Conservation (phyloP, 306 rosid species). For the Malus fusca region DNA sequence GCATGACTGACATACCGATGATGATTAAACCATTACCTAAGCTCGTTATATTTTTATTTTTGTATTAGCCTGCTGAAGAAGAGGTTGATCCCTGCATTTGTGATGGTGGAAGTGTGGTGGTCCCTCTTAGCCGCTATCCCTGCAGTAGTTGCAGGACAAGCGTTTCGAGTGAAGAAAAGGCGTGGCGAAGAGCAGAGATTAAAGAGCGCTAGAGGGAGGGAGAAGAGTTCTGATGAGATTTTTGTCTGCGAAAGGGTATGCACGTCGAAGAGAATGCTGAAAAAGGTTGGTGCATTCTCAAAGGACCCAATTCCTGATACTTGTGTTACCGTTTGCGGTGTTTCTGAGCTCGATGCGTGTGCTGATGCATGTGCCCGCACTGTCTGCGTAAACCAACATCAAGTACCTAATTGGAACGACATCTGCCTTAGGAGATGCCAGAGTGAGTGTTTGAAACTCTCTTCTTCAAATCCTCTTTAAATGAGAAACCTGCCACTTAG, state of each 20-base stretch:
- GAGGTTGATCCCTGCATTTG: constrained; percentile 15
- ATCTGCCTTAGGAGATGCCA: constrained; percentile 86
- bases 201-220: constrained; percentile 75
- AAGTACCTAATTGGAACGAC: constrained; percentile 90
- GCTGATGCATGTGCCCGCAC: constrained; percentile 95
- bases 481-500: not conserved
- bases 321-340: constrained; percentile 91
- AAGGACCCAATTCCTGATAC: constrained; percentile 96
- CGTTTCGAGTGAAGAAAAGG: constrained; percentile 56
- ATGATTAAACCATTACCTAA: not conserved
- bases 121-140: constrained; percentile 64
- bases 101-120: constrained; percentile 38
- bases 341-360: constrained; percentile 85
- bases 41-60: not conserved
- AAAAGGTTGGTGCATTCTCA: constrained; percentile 82
- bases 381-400: constrained; percentile 91
- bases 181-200: constrained; percentile 59
- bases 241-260: constrained; percentile 94
- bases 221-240: constrained; percentile 77
- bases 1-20: not conserved
- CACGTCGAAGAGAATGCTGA: constrained; percentile 85
- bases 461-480: constrained; percentile 13
- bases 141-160: constrained; percentile 76
- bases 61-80: constrained; percentile 1
- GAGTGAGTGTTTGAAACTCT: constrained; percentile 85